Base-by-base conservation (phyloP, 2,329 filamentous ascomycete genomes). In the Chrysoporthe deuterocubensis region DNA sequence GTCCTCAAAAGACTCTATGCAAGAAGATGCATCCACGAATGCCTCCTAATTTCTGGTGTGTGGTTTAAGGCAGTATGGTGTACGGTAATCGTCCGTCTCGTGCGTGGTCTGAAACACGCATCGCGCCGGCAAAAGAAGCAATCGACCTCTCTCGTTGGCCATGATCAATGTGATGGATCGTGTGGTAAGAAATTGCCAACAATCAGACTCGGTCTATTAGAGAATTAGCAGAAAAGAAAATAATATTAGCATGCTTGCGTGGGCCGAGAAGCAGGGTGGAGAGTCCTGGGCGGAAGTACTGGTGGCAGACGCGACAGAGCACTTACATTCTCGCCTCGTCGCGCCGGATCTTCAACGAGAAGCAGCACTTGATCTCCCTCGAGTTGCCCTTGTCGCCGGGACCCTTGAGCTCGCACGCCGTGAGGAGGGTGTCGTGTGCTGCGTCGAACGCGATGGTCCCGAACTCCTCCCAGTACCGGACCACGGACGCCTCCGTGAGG, bases 401-500 rank as follows among this genome's bases (percentile, higher is more conserved):
- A 72, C 90, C 94, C 79, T 97, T 97, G 70, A 99, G 81, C 13
- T 92, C 91, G 77, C 96, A 99, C 72, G 92, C 95, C 32, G 96
- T 99, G 72, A 99, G 83, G 75, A 99, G 93, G 32, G 95, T 96
- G 78, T 99, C 97, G 77, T 98, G 96, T 11, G 89, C 90, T 67
- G 91, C 89, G 76, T 99, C 96, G 79, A 99, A 99, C 11, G 96
- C 96, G 74, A 99, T 98, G 5, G 94, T 95, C 62, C 95, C 94
- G 76, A 99, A 99, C 75, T 99, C 97, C 80, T 99, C 96, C 96
- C 96, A 99, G 76, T 99, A 99, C 74, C 93, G 92, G 65, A 98
- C 96, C 69, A 97, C 88, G 52, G 94, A 96, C 70, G 97, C 93
- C 81, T 99, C 96, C 2, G 93, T 94, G 57, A 99, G 88, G 71